phyloP scores from a whole-genome alignment of 352 stramenopile genomes.

The Detonula confervacea region DNA sequence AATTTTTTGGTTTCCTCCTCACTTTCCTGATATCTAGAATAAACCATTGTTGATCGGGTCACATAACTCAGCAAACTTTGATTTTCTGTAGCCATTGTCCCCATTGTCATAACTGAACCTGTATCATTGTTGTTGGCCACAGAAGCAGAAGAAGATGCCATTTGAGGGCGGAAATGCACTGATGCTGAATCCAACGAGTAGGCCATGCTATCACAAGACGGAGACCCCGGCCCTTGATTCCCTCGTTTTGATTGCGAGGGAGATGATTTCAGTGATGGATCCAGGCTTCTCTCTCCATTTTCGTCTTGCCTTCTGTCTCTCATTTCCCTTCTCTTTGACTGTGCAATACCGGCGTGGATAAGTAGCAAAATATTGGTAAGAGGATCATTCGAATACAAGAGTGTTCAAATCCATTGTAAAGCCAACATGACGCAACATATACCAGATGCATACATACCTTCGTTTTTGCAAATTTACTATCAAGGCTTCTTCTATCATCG shows the following conservation, averaged over 20 bases:
- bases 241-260: slow-evolving; percentile 20
- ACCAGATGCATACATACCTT: slow-evolving; percentile 38
- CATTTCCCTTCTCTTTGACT: slow-evolving; percentile 62
- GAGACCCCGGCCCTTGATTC: slow-evolving; percentile 14
- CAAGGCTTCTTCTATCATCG: slow-evolving; percentile 33
- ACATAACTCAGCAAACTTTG: slow-evolving; percentile 67
- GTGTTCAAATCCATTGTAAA: neutral
- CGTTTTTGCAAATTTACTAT: slow-evolving; percentile 50
- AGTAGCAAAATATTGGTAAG: no score
- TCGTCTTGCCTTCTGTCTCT: slow-evolving; percentile 57
- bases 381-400: neutral
- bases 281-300: slow-evolving; percentile 31
- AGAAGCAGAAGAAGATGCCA: slow-evolving; percentile 18
- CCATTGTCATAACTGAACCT: slow-evolving; percentile 51
- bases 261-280: slow-evolving; percentile 11
- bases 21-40: slow-evolving; percentile 45
- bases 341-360: neutral
- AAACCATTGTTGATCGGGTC: slow-evolving; percentile 55
- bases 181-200: slow-evolving; percentile 75
- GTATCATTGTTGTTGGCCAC: slow-evolving; percentile 42
- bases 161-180: slow-evolving; percentile 17
- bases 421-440: no score
- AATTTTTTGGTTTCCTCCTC: slow-evolving; percentile 20
- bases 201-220: slow-evolving; percentile 62
- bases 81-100: slow-evolving; percentile 60